Percentiles rank a stretch among this genome's conserved stretches.
These are phyloP conservation scores for Cryptosporidium canis DNA, from an alignment of 169 alveolate genomes.

Conservation along the genomic window DNA sequence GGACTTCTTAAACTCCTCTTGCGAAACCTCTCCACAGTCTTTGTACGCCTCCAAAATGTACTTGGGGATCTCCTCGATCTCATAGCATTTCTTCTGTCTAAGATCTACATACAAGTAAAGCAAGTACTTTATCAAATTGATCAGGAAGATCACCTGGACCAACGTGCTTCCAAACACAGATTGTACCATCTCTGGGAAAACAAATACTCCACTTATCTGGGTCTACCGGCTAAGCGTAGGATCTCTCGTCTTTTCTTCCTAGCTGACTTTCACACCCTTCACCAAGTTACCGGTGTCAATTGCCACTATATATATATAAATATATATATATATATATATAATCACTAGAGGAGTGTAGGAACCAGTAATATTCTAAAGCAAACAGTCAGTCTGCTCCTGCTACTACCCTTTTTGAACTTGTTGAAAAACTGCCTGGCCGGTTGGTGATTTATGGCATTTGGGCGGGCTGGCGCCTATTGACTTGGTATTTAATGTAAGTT, in stretches of 20 bases:
- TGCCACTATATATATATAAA: too few species aligned
- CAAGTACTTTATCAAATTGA: slow-evolving; percentile 6
- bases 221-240: background rate
- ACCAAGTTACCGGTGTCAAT: too few species aligned
- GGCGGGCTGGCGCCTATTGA: too few species aligned
- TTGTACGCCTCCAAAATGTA: slow-evolving; percentile 11
- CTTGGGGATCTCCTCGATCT: slow-evolving; percentile 26
- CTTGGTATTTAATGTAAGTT: too few species aligned
- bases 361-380: too few species aligned
- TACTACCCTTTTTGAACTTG: too few species aligned
- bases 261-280: too few species aligned
- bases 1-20: slow-evolving; percentile 21
- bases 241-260: background rate
- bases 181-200: background rate
- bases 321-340: too few species aligned
- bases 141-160: background rate
- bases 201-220: background rate
- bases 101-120: slow-evolving; percentile 24
- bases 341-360: too few species aligned
- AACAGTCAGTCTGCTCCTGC: too few species aligned
- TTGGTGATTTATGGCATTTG: too few species aligned
- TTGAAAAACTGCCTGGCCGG: too few species aligned
- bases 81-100: slow-evolving; percentile 54
- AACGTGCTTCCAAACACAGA: background rate
- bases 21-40: slow-evolving; percentile 35